Conservation (phyloP, 768 basidiomycete species). For the Mycena vulgaris region DNA sequence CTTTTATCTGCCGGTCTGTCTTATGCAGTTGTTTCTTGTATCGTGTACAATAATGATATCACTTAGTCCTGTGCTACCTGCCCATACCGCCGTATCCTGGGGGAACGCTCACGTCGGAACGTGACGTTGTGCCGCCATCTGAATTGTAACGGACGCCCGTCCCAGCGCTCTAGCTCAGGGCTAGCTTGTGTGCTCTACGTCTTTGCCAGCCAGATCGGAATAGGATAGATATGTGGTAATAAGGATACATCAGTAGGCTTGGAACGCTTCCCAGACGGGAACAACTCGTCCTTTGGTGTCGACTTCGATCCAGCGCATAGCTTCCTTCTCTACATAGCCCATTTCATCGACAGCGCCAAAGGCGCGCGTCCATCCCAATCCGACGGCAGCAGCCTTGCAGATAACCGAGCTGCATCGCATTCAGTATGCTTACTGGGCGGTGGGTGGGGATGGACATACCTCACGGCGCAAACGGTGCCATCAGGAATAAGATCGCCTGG, state of each 20-base stretch:
- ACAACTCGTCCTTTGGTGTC: conserved; percentile 69
- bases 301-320: conserved; percentile 76
- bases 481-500: conserved; percentile 61
- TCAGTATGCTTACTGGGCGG: conserved; percentile 7
- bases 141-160: background rate
- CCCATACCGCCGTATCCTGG: background rate
- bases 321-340: conserved; percentile 62
- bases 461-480: conserved; percentile 71
- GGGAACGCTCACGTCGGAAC: too few relatives aligned
- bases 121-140: background rate
- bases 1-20: conserved; percentile 27
- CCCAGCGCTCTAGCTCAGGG: conserved; percentile 5
- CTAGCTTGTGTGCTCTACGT: background rate
- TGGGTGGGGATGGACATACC: conserved; percentile 53
- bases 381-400: conserved; percentile 72
- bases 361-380: conserved; percentile 74
- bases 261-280: conserved; percentile 74
- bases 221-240: background rate
- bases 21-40: conserved; percentile 17
- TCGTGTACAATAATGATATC: conserved; percentile 30
- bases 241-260: conserved; percentile 47
- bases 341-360: conserved; percentile 67
- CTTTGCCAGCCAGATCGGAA: background rate
- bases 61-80: conserved; percentile 8
- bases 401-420: conserved; percentile 66